phyloP scores from a whole-genome alignment of 768 basidiomycete genomes.

The Coprinopsis marcescibilis region DNA sequence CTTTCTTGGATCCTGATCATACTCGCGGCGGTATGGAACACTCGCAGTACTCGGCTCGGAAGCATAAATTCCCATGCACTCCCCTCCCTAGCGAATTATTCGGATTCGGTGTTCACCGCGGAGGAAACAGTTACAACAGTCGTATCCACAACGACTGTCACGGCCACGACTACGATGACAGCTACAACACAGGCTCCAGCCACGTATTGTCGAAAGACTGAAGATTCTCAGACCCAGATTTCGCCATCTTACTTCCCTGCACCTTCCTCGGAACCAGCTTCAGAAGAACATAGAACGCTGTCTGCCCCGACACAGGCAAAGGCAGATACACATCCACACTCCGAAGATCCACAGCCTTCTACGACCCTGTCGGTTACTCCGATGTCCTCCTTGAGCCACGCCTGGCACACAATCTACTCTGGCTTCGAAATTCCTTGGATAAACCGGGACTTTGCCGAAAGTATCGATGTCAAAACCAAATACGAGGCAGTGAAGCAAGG shows the following conservation, averaged over 20 bases:
- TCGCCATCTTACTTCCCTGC: neutral
- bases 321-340: too few relatives aligned
- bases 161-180: neutral
- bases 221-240: neutral
- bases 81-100: too few relatives aligned
- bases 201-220: neutral
- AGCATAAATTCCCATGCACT: too few relatives aligned
- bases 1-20: conserved; percentile 27
- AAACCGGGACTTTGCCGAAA: conserved; percentile 1
- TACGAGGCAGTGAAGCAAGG: neutral
- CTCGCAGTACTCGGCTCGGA: too few relatives aligned
- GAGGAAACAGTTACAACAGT: too few relatives aligned
- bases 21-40: conserved; percentile 5
- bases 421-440: neutral
- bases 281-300: too few relatives aligned
- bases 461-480: neutral
- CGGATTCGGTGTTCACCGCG: too few relatives aligned
- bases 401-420: neutral
- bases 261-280: too few relatives aligned
- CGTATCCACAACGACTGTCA: neutral
- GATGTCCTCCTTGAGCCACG: neutral
- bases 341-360: neutral
- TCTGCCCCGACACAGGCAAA: too few relatives aligned
- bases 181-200: neutral
- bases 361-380: neutral